A percentile compares a stretch with the other conserved stretches of the same genome.
Evolutionary conservation across 75 land plant species (phyloP).

Genomic region (Pinus albicaulis): DNA sequence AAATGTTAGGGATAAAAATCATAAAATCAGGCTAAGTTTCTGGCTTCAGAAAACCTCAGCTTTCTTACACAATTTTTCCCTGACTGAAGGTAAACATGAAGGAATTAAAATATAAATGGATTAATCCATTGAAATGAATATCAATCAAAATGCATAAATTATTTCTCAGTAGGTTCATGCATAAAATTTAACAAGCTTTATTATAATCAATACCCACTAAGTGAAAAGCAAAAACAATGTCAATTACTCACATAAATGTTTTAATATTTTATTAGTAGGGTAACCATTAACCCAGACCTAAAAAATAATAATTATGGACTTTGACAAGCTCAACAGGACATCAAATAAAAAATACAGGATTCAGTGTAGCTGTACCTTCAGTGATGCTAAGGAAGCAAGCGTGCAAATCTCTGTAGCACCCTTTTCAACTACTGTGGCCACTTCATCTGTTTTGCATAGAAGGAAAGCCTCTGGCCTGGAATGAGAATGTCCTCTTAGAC

Average conservation of each 20-base stretch:
- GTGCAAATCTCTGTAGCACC: conserved; percentile 63
- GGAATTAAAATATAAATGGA: too few relatives aligned
- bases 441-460: conserved; percentile 38
- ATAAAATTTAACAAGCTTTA: neutral
- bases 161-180: too few relatives aligned
- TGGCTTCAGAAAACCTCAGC: too few relatives aligned
- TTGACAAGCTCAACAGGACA: neutral
- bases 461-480: conserved; percentile 68
- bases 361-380: conserved; percentile 38
- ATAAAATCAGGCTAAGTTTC: too few relatives aligned
- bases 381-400: conserved; percentile 59
- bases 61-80: too few relatives aligned
- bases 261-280: neutral
- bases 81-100: too few relatives aligned
- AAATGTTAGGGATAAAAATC: too few relatives aligned
- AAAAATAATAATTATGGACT: neutral
- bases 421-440: conserved; percentile 24
- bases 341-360: neutral
- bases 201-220: neutral
- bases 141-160: too few relatives aligned
- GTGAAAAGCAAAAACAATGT: neutral
- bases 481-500: neutral
- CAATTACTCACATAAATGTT: neutral
- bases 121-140: too few relatives aligned
- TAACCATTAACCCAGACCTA: neutral